Base-by-base conservation (phyloP, 805 yeast genomes). In the Yarrowia alimentaria region DNA sequence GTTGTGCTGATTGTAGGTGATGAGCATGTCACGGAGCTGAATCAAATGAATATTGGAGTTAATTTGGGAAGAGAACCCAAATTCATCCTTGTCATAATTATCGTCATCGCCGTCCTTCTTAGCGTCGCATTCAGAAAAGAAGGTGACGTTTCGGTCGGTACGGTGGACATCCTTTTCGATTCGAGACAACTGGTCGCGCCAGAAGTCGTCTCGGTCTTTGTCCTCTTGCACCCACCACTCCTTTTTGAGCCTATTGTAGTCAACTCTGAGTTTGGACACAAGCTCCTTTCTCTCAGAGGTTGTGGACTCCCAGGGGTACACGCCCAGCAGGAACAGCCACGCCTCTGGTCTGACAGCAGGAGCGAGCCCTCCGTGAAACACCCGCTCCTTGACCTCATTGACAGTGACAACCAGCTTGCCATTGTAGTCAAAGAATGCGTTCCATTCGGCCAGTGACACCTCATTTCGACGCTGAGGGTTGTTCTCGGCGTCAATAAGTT, bases 81-180 rank as follows among this genome's bases (percentile, higher is more conserved):
- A 40, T 16, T 40, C 47, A 21, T 29, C 47, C 25, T 28, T 40
- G 16, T 43, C 50, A 17, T 30, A 43, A 17, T 43, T 43, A 9
- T 43, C 50, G 47, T 81, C 74, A 45, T 77, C 75, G 45, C 83
- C 85, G 60, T 75, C 74, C 16, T 80, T 77, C 54, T 75, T 58
- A 5, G 67, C 61, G 31, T 67, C 67, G 16, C 75, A 74, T 38
- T 72, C 76, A 6, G 70, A 70, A 66, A 81, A 93, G 2, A 90
- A 66, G 1, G 79, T 77, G 37, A 90, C 64, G 38, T 83, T 76
- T 18, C 98, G 75, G 67, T 91, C 99, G 7, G 96, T 91, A 57
- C 99, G 75, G 57, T 83, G 86, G 16, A 93, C 85, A 67, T 93
- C 99, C 65, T 93, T 93, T 59, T 90, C 95, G 57, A 93, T 91